Conservation (phyloP, 768 basidiomycete genomes). For the Mycena haematopus region DNA sequence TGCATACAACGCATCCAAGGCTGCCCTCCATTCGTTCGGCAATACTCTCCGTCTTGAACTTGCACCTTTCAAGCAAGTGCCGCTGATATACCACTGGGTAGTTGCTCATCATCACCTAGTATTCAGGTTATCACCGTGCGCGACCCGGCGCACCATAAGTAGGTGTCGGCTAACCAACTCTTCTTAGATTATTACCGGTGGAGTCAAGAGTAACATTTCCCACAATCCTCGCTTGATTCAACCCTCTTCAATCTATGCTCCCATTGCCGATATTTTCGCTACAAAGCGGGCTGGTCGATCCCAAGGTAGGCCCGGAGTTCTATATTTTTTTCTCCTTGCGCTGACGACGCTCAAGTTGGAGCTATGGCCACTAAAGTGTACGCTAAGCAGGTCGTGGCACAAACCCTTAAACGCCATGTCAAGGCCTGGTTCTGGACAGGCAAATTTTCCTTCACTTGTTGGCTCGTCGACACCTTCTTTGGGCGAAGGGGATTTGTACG, state of each 20-base stretch:
- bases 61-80: conserved; percentile 38
- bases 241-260: conserved; percentile 31
- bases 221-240: conserved; percentile 15
- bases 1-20: conserved; percentile 40
- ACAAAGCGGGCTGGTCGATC: conserved; percentile 20
- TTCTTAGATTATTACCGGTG: conserved; percentile 31
- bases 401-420: conserved; percentile 24
- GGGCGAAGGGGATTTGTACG: conserved; percentile 27
- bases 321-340: not conserved
- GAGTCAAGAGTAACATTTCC: conserved; percentile 30
- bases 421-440: conserved; percentile 33
- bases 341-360: conserved; percentile 13
- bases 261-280: conserved; percentile 28
- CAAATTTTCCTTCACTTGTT: conserved; percentile 20
- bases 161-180: not conserved
- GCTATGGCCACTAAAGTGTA: conserved; percentile 29
- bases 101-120: not conserved
- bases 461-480: conserved; percentile 31
- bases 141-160: not conserved
- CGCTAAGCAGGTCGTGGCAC: conserved; percentile 29
- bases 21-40: conserved; percentile 39
- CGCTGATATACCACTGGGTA: not conserved
- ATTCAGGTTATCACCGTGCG: conserved; percentile 17
- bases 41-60: conserved; percentile 42
- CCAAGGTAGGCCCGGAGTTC: conserved; percentile 16